These are phyloP conservation scores for Fennellomyces sp. DNA, from an alignment of 371 early-diverging fungal species.

Conservation along the genomic window DNA sequence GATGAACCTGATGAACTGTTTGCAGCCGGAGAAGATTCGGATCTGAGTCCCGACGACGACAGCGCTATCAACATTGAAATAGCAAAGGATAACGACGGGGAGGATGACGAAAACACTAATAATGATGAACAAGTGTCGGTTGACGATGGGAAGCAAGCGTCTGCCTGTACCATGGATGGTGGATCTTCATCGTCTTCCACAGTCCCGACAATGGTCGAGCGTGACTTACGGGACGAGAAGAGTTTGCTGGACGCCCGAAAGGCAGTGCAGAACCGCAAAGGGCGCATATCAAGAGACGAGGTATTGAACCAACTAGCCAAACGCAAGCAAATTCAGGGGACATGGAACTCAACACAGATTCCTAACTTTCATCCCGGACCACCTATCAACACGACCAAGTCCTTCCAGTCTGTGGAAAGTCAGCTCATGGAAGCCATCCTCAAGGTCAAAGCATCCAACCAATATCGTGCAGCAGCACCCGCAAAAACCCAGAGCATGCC, in stretches of 20 bases:
- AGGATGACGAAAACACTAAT: not conserved
- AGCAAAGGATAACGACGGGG: conserved; percentile 1
- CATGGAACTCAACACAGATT: not conserved
- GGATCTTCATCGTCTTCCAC: not conserved
- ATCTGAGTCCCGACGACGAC: not conserved
- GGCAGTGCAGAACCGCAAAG: not conserved
- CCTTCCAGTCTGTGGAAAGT: conserved; percentile 9
- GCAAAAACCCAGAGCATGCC: conserved; percentile 3
- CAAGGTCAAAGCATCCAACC: conserved; percentile 2
- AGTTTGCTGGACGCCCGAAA: too few relatives aligned
- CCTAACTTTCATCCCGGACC: not conserved
- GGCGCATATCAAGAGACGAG: conserved; percentile 6
- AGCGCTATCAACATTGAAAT: not conserved
- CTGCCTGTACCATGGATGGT: too few relatives aligned
- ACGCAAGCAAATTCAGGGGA: not conserved
- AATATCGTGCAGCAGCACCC: not conserved
- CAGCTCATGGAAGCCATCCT: conserved; percentile 14
- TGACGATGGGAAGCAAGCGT: too few relatives aligned
- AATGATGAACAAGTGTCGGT: not conserved
- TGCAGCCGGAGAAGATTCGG: conserved; percentile 1
- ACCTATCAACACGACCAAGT: conserved; percentile 1
- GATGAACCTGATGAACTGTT: conserved; percentile 8
- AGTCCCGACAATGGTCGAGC: not conserved
- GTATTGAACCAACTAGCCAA: conserved; percentile 6
- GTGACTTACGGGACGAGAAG: conserved; percentile 8